Base-by-base conservation (phyloP, 2,329 filamentous ascomycete genomes). In the Rosellinia necatrix region DNA sequence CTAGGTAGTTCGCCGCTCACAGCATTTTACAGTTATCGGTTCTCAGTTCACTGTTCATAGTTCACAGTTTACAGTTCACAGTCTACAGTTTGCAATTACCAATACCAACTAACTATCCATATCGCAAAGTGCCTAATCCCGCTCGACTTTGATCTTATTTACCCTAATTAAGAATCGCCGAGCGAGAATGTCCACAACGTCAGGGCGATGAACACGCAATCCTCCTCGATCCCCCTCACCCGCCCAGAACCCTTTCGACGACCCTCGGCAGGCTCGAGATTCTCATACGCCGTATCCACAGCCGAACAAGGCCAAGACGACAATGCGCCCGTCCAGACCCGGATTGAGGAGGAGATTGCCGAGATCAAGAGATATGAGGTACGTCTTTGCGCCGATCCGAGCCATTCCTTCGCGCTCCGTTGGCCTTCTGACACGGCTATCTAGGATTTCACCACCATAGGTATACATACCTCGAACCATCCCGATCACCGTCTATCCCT, bases 281-380 rank as follows among this genome's bases (percentile, higher is more conserved):
- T 91, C 46, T 86, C 87, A 40, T 88, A 87, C 58, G 84, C 85
- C 30, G 79, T 90, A 53, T 88, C 86, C 51, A 82, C 75, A 59
- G 81, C 79, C 58, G 88, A 91, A 71, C 80, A 80, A 61, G 86
- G 85, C 59, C 81, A 87, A 57, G 75, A 78, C 57, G 75, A 75
- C 15, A 76, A 76, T 58, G 73, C 71, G 9, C 79, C 78, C 24
- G 84, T 81, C 52, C 84, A 90, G 67, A 83, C 87, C 59, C 85
- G 88, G 60, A 91, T 96, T 64, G 89, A 92, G 59, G 92, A 97
- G 70, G 94, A 99, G 76, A 96, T 99, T 70, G 92, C 90, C 22
- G 89, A 97, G 78, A 97, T 99, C 72, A 97, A 97, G 77, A 85
- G 93, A 76, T 99, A 99, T 76, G 94, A 96, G 77, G 85, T 87